Conservation (phyloP, 805 yeast species). For the Metschnikowia picachoensis region DNA sequence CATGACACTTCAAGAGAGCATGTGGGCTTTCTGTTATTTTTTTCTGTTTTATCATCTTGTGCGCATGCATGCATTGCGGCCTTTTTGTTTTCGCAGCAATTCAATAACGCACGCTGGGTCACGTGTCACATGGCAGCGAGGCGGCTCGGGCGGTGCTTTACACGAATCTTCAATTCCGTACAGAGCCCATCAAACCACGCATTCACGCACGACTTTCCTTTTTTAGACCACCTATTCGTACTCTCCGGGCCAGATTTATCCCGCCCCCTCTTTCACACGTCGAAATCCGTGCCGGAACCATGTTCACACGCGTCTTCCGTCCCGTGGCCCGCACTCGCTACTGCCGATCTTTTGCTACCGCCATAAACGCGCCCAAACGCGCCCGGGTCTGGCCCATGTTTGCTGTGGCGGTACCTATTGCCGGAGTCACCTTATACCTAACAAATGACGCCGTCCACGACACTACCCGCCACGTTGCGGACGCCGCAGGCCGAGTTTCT, state of each 20-base stretch:
- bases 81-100: too few relatives aligned
- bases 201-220: too few relatives aligned
- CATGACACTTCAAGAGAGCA: too few relatives aligned
- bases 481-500: constrained; percentile 48
- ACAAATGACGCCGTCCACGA: constrained; percentile 37
- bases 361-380: not conserved
- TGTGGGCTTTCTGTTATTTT: too few relatives aligned
- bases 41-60: too few relatives aligned
- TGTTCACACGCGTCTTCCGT: not conserved
- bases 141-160: too few relatives aligned
- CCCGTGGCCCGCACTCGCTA: not conserved
- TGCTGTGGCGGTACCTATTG: constrained; percentile 1
- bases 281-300: not conserved
- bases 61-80: too few relatives aligned
- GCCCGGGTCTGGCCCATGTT: constrained; percentile 14
- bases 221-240: too few relatives aligned
- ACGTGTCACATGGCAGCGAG: too few relatives aligned
- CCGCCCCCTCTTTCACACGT: not conserved
- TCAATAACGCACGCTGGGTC: too few relatives aligned
- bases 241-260: not conserved
- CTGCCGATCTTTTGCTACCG: constrained; percentile 1
- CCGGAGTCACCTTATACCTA: constrained; percentile 22
- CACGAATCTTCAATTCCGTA: too few relatives aligned
- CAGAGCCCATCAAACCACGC: too few relatives aligned
- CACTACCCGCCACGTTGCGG: constrained; percentile 28